Evolutionary conservation across 2,329 filamentous ascomycete species (phyloP).

Genomic region (Neonectria neomacrospora): DNA sequence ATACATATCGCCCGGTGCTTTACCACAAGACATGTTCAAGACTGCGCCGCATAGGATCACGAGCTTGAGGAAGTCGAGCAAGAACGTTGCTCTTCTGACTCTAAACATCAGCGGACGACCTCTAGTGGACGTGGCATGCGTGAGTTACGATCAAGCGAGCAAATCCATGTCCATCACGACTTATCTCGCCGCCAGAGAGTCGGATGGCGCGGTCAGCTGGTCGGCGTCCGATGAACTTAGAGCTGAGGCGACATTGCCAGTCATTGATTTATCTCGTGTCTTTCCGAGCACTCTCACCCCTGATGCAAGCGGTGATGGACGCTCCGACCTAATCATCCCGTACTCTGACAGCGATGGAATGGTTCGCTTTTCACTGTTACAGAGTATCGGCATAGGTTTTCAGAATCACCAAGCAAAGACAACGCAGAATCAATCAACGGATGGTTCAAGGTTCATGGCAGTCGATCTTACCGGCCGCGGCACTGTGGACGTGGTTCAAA

Average conservation of each 20-base stretch:
- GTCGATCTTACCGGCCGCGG: constrained; percentile 4
- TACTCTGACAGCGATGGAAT: neutral
- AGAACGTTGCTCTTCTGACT: neutral
- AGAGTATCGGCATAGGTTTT: constrained; percentile 1
- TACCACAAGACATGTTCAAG: constrained; percentile 1
- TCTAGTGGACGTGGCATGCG: constrained; percentile 1
- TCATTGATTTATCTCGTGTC: neutral
- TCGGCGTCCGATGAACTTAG: neutral
- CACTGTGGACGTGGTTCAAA: constrained; percentile 10
- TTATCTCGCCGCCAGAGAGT: neutral
- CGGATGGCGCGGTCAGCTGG: neutral
- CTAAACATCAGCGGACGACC: constrained; percentile 4
- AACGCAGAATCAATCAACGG: neutral
- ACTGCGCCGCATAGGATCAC: neutral
- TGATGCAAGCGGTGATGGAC: constrained; percentile 6
- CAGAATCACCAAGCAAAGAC: neutral
- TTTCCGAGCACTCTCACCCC: constrained; percentile 3
- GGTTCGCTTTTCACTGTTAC: constrained; percentile 3
- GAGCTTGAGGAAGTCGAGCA: neutral
- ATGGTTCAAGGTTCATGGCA: constrained; percentile 8
- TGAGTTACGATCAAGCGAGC: neutral
- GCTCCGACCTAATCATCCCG: constrained; percentile 10
- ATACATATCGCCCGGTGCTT: neutral
- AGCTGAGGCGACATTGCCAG: constrained; percentile 1
- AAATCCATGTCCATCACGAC: constrained; percentile 6